Base-by-base conservation (phyloP, 2,329 filamentous ascomycete species). In the Hypoxylon sp. region DNA sequence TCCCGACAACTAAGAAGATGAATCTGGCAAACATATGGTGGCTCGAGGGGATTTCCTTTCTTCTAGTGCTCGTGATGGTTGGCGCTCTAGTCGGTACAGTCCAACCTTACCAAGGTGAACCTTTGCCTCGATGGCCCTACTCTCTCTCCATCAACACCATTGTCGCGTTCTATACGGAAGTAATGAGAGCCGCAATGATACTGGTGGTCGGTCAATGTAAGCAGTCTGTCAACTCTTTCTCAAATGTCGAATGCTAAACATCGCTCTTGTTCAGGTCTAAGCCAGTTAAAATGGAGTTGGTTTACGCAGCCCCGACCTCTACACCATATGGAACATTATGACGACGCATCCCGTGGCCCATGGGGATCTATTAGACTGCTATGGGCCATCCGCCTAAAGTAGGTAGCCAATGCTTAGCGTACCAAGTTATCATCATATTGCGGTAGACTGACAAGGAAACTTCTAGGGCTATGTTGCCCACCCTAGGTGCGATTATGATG, bases 221-320 rank as follows among this genome's bases (percentile, higher is more conserved):
- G 53, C 4, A 13, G 30, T 19, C 32, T 1, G 25, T 25, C 28
- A 43, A 21, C 14, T 11, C 21, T 28, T 11, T 3, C n/a, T 13
- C 2, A 36, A 43, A 10, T 58, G 23, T 17, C 13, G 19, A 25
- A 30, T 6, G 49, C 48, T 60, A 46, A 65, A 10, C 5, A 3
- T 28, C 32, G 4, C 19, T 28, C 25, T 19, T 43, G n/a, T 7
- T 9, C 25, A 65, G 63, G 63, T 41, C 57, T 65, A 3, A 61
- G 63, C 28, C 57, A 65, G 36, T 32, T 65, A 32, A 65, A 65
- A 58, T 65, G 57, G 57, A 61, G 51, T 28, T 65, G 63, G 63
- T 65, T 65, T 21, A 52, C 45, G 4, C 17, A 32, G 11, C 63
- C 63, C 21, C 63, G 57, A 17, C 57, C 63, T 48, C 34, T 65